Conservation (phyloP, 2,329 filamentous ascomycete species). For the Aspergillus arachidicola region DNA sequence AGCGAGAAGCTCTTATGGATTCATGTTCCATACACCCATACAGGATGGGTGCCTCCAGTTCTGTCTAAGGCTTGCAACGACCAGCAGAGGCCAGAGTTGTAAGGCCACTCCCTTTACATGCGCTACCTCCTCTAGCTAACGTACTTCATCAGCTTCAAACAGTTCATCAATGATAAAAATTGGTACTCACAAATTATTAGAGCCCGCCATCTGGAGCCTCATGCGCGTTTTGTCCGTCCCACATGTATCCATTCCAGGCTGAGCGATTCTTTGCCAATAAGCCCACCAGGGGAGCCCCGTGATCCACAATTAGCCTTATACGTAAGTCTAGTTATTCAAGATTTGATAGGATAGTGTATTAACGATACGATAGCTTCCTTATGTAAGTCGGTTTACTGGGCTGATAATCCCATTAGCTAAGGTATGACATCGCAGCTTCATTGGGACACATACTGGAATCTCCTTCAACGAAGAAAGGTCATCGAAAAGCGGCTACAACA, state of each 20-base stretch:
- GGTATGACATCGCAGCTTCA: constrained; percentile 50
- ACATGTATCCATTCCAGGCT: constrained; percentile 37
- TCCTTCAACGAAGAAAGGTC: constrained; percentile 59
- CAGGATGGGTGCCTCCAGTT: constrained; percentile 25
- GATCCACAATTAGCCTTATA: constrained; percentile 34
- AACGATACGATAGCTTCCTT: constrained; percentile 28
- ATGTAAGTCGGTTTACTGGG: constrained; percentile 23
- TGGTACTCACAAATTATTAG: constrained; percentile 41
- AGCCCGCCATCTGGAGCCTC: constrained; percentile 42
- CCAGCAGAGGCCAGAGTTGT: constrained; percentile 28
- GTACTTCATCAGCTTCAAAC: constrained; percentile 37
- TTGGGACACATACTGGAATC: constrained; percentile 64
- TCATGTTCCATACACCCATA: constrained; percentile 37
- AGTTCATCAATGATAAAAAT: constrained; percentile 37
- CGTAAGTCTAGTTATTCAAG: constrained; percentile 21
- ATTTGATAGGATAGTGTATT: background rate
- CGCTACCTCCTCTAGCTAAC: background rate
- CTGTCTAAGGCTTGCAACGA: constrained; percentile 24
- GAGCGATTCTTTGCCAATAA: constrained; percentile 22
- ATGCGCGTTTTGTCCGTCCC: constrained; percentile 42
- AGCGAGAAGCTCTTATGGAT: constrained; percentile 40
- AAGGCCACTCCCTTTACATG: constrained; percentile 2
- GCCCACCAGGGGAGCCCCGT: constrained; percentile 11
- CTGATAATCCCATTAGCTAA: background rate
- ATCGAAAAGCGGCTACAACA: constrained; percentile 57